Percentiles rank a stretch among this genome's conserved stretches.
Evolutionary conservation across 1,139 yeast genomes (phyloP).

Genomic region (Suhomyces chickasaworum): DNA sequence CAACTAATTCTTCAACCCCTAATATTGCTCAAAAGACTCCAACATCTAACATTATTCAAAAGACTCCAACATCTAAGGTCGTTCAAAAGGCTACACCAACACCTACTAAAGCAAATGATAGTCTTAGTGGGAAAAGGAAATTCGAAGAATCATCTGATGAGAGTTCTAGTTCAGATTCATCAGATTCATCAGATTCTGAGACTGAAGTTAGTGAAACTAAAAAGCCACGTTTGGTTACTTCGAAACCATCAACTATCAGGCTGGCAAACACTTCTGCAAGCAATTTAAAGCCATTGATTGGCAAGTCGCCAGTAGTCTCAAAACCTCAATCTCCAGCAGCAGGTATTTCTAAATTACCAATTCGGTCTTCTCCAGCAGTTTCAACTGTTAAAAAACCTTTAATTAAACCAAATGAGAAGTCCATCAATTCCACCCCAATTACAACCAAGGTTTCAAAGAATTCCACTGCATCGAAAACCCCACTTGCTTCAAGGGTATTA

Average conservation of each 20-base stretch:
- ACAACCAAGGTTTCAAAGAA: background rate
- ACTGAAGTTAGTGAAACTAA: constrained; percentile 14
- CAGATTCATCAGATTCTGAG: constrained; percentile 21
- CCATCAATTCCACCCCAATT: background rate
- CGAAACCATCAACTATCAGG: constrained; percentile 13
- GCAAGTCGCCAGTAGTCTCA: background rate
- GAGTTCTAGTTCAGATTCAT: constrained; percentile 12
- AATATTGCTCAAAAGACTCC: background rate
- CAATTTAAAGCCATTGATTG: background rate
- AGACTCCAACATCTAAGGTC: too few relatives aligned
- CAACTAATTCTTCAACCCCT: too few relatives aligned
- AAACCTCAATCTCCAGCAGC: background rate
- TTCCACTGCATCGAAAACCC: background rate
- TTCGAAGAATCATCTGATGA: constrained; percentile 18
- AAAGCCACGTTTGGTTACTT: constrained; percentile 20
- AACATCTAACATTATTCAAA: too few relatives aligned
- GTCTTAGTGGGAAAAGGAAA: constrained; percentile 12
- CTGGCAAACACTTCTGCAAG: background rate
- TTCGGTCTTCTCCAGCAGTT: background rate
- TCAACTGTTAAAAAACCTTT: background rate
- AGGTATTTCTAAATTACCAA: background rate
- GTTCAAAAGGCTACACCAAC: background rate
- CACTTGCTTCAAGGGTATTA: constrained; percentile 1
- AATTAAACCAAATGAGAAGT: background rate
- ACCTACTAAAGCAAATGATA: background rate